These are phyloP conservation scores for Hanseniaspora occidentalis DNA, from an alignment of 805 yeast species.

Conservation along the genomic window DNA sequence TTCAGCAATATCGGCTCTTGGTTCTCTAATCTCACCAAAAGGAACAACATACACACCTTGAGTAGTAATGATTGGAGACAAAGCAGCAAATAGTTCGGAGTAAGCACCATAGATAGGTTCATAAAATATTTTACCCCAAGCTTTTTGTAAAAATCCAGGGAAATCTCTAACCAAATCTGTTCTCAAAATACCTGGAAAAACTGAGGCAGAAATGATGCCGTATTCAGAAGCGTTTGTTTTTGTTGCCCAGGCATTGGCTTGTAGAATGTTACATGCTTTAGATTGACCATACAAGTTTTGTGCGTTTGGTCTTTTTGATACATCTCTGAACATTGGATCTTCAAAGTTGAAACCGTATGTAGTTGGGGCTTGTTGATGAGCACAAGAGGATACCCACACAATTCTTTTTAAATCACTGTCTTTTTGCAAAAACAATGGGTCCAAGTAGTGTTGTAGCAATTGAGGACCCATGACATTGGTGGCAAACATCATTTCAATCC, in stretches of 20 bases:
- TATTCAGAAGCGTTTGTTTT: slow-evolving; percentile 17
- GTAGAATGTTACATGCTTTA: slow-evolving; percentile 26
- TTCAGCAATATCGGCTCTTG: slow-evolving; percentile 17
- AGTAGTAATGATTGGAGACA: slow-evolving; percentile 22
- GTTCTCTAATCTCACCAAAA: slow-evolving; percentile 23
- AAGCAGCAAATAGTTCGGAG: slow-evolving; percentile 27
- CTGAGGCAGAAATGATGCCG: slow-evolving; percentile 23
- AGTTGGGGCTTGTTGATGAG: slow-evolving; percentile 19
- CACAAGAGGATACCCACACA: slow-evolving; percentile 29
- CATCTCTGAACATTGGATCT: slow-evolving; percentile 17
- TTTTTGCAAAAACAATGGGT: slow-evolving; percentile 25
- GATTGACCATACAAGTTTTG: slow-evolving; percentile 25
- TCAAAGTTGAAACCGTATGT: slow-evolving; percentile 24
- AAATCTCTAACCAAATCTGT: slow-evolving; percentile 23
- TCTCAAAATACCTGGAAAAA: slow-evolving; percentile 26
- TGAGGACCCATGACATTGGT: slow-evolving; percentile 28
- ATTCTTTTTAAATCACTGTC: slow-evolving; percentile 23
- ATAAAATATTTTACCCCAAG: slow-evolving; percentile 10
- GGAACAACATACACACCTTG: slow-evolving; percentile 27
- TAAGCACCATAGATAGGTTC: slow-evolving; percentile 26
- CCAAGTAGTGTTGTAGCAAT: slow-evolving; percentile 26
- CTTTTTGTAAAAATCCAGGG: slow-evolving; percentile 6
- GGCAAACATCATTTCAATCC: slow-evolving; percentile 27
- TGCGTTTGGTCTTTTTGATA: slow-evolving; percentile 12
- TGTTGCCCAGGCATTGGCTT: slow-evolving; percentile 26